phyloP scores from a whole-genome alignment of 768 basidiomycete species.

The Kwoniella dejecticola region DNA sequence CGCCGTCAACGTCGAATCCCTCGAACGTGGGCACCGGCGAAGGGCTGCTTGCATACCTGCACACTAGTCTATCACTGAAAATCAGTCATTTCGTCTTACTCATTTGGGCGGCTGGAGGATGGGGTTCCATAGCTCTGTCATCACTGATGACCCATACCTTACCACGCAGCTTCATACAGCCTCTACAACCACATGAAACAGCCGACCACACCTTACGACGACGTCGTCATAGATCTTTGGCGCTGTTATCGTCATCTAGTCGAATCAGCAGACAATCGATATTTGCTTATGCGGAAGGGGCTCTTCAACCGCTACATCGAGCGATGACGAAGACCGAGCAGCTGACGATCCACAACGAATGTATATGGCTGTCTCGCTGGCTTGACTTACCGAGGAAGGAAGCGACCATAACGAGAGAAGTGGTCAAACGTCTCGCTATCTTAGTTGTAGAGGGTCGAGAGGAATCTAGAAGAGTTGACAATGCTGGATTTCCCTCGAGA shows the following conservation, averaged over 20 bases:
- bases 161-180: constrained; percentile 39
- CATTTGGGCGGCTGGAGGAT: constrained; percentile 46
- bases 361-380: constrained; percentile 74
- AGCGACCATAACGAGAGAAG: constrained; percentile 78
- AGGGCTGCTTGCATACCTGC: constrained; percentile 45
- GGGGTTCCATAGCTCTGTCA: constrained; percentile 49
- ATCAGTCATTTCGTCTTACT: constrained; percentile 45
- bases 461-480: constrained; percentile 59
- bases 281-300: constrained; percentile 66
- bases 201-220: constrained; percentile 8
- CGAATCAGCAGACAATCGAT: constrained; percentile 72
- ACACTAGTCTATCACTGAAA: constrained; percentile 40
- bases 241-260: constrained; percentile 61
- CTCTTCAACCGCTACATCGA: constrained; percentile 84
- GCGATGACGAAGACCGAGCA: constrained; percentile 77
- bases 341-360: constrained; percentile 68
- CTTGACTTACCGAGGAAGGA: constrained; percentile 87
- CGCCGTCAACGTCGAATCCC: constrained; percentile 44
- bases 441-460: constrained; percentile 76
- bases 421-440: constrained; percentile 79
- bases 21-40: constrained; percentile 39
- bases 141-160: constrained; percentile 39
- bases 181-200: constrained; percentile 6
- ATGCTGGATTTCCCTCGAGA: constrained; percentile 20
- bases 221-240: constrained; percentile 21